Evolutionary conservation across 768 basidiomycete species (phyloP), one percentile per base, ranked within the genome.

Genomic region (Phanerodontia chrysosporium): DNA sequence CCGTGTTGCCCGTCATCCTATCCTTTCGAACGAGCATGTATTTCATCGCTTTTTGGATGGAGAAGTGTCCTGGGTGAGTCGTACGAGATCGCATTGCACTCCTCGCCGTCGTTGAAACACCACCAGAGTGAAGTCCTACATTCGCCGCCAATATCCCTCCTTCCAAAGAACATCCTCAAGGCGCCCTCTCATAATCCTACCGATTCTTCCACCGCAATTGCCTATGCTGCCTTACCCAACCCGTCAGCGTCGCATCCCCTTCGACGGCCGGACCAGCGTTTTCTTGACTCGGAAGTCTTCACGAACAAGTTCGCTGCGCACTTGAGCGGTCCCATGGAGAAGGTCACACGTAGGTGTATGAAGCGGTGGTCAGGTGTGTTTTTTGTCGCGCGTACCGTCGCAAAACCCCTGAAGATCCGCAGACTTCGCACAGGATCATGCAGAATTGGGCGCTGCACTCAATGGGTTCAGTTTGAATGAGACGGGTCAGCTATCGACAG

Each of bases 1-100:
- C 68, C 83, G 97, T 55, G 73, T 96, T 53, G 89, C 86, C 16
- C 81, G 86, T 30, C 97, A 98, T 74, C 93, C 92, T n/a, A 96
- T 97, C 57, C 72, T 98, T 51, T 95, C 95, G 5, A 92, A 94
- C 57, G 97, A 98, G 65, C 92, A 95, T 73, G 87, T 98, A 39
- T 95, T 98, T 65, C 95, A 97, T 72, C 83, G 95, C 8, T 99
- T 99, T 74, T 78, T 99, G 39, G 93, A 97, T 65, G 92, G 93
- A 28, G 92, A 96, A 57, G 92, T 96, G 24, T 95, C 95, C 46
- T 99, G 97, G 97, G 92, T 92, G 64, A 36, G 86, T 72, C 29
- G 18, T 28, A 44, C 8, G 14, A 21, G 22, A 10, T 53, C 16
- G 1, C 9, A 36, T 5, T 24, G 5, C 35, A 36, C n/a, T n/a